Conservation (phyloP, 2,329 filamentous ascomycete species). For the Penicillium oxalicum region DNA sequence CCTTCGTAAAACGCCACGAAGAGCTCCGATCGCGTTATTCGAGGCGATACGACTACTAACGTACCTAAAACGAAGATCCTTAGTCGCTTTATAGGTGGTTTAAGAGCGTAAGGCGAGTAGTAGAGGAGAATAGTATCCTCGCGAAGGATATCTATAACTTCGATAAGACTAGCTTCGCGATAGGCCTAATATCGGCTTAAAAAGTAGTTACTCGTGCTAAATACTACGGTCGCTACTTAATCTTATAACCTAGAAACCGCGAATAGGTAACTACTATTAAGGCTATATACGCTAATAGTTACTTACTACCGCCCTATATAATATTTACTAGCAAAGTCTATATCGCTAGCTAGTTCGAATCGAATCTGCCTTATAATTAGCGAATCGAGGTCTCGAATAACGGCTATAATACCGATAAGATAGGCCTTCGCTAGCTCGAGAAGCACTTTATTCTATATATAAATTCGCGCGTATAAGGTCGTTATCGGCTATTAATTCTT, state of each 20-base stretch:
- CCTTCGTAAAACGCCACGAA: not conserved
- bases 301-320: constrained; percentile 1
- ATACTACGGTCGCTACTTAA: not conserved
- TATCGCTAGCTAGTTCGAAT: constrained; percentile 1
- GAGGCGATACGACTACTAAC: not conserved
- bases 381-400: constrained; percentile 5
- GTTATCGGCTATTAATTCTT: constrained; percentile 1
- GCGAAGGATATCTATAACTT: constrained; percentile 9
- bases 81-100: not conserved
- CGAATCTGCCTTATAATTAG: constrained; percentile 1
- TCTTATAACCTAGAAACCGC: constrained; percentile 11
- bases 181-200: no score
- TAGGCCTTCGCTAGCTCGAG: constrained; percentile 5
- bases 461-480: not conserved
- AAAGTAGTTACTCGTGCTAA: no score
- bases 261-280: constrained; percentile 10
- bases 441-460: constrained; percentile 3
- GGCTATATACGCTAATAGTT: not conserved
- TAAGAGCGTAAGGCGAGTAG: not conserved
- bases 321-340: constrained; percentile 1
- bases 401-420: constrained; percentile 4
- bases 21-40: not conserved
- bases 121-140: not conserved
- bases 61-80: not conserved
- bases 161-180: constrained; percentile 7